A percentile compares a stretch with the other conserved stretches of the same genome.
Conservation (phyloP, 2,329 filamentous ascomycete genomes). For the Lecanosticta acicola region DNA sequence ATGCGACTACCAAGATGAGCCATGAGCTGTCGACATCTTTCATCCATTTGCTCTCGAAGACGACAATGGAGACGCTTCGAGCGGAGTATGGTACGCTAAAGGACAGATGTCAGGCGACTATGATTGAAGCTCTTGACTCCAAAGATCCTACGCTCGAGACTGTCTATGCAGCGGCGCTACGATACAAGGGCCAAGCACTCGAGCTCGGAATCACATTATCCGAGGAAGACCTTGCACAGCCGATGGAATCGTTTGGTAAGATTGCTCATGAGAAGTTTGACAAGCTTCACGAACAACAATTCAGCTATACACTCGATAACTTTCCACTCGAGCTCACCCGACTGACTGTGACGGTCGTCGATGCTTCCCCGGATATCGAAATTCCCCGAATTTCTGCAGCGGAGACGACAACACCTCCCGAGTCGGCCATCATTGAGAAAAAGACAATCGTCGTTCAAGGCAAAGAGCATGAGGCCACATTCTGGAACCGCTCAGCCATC, state of each 20-base stretch:
- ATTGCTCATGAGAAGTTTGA: constrained; percentile 22
- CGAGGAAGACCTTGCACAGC: constrained; percentile 17
- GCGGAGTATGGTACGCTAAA: constrained; percentile 16
- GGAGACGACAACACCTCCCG: constrained; percentile 17
- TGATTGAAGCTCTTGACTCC: constrained; percentile 20
- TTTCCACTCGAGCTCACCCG: constrained; percentile 24
- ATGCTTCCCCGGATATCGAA: constrained; percentile 24
- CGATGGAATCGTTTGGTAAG: constrained; percentile 22
- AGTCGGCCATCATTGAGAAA: constrained; percentile 20
- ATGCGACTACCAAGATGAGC: constrained; percentile 27
- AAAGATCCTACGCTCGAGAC: constrained; percentile 15
- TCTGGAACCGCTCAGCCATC: constrained; percentile 21
- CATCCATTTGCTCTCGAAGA: constrained; percentile 20
- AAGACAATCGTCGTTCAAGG: constrained; percentile 24
- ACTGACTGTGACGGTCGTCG: constrained; percentile 21
- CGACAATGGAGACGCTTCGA: constrained; percentile 22
- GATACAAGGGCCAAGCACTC: constrained; percentile 25
- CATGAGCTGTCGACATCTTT: constrained; percentile 25
- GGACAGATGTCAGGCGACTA: constrained; percentile 19
- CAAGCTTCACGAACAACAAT: constrained; percentile 23
- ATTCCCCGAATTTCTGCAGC: constrained; percentile 19
- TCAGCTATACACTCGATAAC: constrained; percentile 25
- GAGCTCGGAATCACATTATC: constrained; percentile 21
- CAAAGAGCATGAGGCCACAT: constrained; percentile 22
- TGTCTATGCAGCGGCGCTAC: constrained; percentile 21